phyloP scores from a whole-genome alignment of 1,284 basidiomycete species.

The Ganoderma boninense region DNA sequence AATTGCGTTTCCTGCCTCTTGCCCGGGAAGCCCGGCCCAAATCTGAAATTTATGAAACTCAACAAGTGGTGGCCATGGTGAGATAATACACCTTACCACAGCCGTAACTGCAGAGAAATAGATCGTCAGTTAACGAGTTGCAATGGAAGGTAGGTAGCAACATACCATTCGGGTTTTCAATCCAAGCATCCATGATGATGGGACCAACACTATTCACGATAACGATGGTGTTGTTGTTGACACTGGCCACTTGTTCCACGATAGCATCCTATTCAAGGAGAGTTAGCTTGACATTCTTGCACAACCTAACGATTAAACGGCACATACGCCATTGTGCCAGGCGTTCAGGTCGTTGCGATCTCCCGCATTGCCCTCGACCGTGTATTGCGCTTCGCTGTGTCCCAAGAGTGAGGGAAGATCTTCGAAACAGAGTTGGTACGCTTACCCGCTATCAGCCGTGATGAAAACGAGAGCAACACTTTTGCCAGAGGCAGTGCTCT shows the following conservation, averaged over 20 bases:
- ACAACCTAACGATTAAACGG: neutral
- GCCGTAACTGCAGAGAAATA: conserved; percentile 31
- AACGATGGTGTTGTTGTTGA: conserved; percentile 61
- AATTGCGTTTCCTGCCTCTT: conserved; percentile 65
- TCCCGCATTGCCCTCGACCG: conserved; percentile 68
- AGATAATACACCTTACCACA: conserved; percentile 17
- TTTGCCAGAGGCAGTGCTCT: conserved; percentile 50
- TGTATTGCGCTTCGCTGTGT: conserved; percentile 63
- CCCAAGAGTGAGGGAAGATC: conserved; percentile 48
- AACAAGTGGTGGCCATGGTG: neutral
- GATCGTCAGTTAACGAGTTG: neutral
- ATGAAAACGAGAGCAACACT: conserved; percentile 30
- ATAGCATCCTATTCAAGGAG: conserved; percentile 41
- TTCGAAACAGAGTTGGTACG: neutral
- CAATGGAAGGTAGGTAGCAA: neutral
- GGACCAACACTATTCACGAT: conserved; percentile 61
- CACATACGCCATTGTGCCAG: conserved; percentile 50
- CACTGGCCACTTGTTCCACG: conserved; percentile 42
- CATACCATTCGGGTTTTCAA: conserved; percentile 49
- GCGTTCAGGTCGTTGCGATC: conserved; percentile 76
- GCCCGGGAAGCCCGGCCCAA: conserved; percentile 51
- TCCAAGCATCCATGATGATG: conserved; percentile 57
- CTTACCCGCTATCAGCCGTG: conserved; percentile 31
- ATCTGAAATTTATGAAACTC: conserved; percentile 17
- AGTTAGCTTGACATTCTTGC: neutral